Conservation (phyloP, 2,329 filamentous ascomycete genomes). For the Atkinsonella hypoxylon region DNA sequence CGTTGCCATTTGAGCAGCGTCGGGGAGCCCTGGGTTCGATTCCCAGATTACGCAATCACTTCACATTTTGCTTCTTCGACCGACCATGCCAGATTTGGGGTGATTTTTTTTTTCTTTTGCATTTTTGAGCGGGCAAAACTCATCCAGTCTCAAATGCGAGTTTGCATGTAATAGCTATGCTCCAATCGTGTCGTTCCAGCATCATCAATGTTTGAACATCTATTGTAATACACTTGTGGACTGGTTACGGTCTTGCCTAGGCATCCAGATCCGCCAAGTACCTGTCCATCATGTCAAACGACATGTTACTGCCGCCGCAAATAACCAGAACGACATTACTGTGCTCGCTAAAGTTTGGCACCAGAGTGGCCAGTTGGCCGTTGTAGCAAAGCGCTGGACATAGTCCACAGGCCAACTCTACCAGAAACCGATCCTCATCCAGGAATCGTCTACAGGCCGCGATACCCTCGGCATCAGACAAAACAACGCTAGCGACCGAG, state of each 20-base stretch:
- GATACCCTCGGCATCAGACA: slow-evolving; percentile 17
- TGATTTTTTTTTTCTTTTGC: neutral
- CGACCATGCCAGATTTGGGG: neutral
- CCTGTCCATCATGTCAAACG: slow-evolving; percentile 18
- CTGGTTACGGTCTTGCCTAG: neutral
- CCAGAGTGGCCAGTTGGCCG: slow-evolving; percentile 12
- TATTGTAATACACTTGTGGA: neutral
- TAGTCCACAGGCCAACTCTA: slow-evolving; percentile 19
- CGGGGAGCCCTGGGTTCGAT: slow-evolving; percentile 23
- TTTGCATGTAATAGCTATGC: no score
- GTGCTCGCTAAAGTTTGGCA: slow-evolving; percentile 12
- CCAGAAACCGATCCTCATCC: slow-evolving; percentile 18
- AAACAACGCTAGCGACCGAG: slow-evolving; percentile 15
- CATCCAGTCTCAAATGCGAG: no score
- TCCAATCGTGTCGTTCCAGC: no score
- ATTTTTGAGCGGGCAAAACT: neutral
- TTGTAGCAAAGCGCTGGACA: slow-evolving; percentile 18
- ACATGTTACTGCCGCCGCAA: slow-evolving; percentile 22
- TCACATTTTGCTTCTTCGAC: neutral
- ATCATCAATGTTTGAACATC: neutral
- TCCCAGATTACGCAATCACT: slow-evolving; percentile 17
- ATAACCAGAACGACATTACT: slow-evolving; percentile 19
- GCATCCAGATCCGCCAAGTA: slow-evolving; percentile 1
- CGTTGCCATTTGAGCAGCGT: slow-evolving; percentile 17
- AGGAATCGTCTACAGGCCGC: slow-evolving; percentile 16